These are phyloP conservation scores for Inonotus hispidus DNA, from an alignment of 1,284 basidiomycete species.

Conservation along the genomic window DNA sequence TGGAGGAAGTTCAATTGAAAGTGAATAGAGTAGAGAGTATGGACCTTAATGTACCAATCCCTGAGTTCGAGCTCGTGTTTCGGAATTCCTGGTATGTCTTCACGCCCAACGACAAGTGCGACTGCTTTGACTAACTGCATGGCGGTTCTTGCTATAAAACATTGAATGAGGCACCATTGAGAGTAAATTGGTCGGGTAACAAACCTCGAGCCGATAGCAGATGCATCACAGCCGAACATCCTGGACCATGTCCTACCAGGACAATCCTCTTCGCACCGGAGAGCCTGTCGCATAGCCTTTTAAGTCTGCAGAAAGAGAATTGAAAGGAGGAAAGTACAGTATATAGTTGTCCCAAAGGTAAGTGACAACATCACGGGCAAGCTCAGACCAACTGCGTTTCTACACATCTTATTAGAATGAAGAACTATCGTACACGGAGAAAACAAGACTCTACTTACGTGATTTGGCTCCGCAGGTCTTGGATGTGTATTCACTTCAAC, in stretches of 20 bases:
- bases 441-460: not conserved
- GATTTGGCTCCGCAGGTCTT: constrained; percentile 40
- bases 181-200: constrained; percentile 22
- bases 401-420: constrained; percentile 24
- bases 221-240: constrained; percentile 69
- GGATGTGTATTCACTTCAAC: constrained; percentile 87
- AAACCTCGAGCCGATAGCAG: constrained; percentile 67
- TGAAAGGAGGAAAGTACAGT: constrained; percentile 46
- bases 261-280: constrained; percentile 68
- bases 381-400: constrained; percentile 36
- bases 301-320: not conserved
- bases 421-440: not conserved
- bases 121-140: constrained; percentile 62
- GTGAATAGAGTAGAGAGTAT: constrained; percentile 9
- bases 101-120: constrained; percentile 72
- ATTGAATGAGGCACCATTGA: constrained; percentile 8
- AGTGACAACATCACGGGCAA: constrained; percentile 55
- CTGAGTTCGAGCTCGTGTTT: constrained; percentile 45
- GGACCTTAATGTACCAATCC: constrained; percentile 62
- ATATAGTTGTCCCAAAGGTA: constrained; percentile 97
- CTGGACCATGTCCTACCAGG: constrained; percentile 84
- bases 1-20: constrained; percentile 1
- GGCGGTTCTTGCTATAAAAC: constrained; percentile 40
- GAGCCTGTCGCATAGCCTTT: constrained; percentile 44
- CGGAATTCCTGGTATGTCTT: constrained; percentile 50